phyloP scores from a whole-genome alignment of 2,329 filamentous ascomycete species.

The Fusarium sp. region DNA sequence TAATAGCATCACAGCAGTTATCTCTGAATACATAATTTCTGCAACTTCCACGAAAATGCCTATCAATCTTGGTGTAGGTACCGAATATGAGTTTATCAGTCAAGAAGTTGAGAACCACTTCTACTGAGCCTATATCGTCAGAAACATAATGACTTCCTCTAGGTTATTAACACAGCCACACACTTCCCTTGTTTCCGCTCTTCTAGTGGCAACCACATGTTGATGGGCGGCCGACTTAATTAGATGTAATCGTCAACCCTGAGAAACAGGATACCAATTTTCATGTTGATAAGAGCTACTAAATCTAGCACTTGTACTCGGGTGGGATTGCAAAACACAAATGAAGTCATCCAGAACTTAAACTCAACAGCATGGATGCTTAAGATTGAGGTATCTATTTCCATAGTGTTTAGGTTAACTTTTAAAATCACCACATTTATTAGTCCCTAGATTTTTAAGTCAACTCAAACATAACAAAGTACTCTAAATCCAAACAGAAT shows the following conservation, averaged over 20 bases:
- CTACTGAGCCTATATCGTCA: background rate
- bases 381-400: background rate
- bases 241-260: background rate
- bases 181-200: conserved; percentile 23
- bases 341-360: too few species aligned
- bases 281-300: background rate
- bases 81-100: background rate
- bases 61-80: too few species aligned
- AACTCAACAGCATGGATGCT: background rate
- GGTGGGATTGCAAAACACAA: background rate
- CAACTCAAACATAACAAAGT: background rate
- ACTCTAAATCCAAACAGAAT: background rate
- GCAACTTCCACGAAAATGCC: background rate
- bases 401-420: background rate
- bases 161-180: conserved; percentile 27
- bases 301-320: background rate
- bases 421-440: background rate
- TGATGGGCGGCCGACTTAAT: conserved; percentile 20
- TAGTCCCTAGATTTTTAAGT: background rate
- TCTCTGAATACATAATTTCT: background rate
- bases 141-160: background rate
- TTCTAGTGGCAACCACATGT: conserved; percentile 16
- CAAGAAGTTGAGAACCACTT: background rate
- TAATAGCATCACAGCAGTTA: background rate
- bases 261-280: background rate